Base-by-base conservation (phyloP, 768 basidiomycete genomes). In the Exidia glandulosa region DNA sequence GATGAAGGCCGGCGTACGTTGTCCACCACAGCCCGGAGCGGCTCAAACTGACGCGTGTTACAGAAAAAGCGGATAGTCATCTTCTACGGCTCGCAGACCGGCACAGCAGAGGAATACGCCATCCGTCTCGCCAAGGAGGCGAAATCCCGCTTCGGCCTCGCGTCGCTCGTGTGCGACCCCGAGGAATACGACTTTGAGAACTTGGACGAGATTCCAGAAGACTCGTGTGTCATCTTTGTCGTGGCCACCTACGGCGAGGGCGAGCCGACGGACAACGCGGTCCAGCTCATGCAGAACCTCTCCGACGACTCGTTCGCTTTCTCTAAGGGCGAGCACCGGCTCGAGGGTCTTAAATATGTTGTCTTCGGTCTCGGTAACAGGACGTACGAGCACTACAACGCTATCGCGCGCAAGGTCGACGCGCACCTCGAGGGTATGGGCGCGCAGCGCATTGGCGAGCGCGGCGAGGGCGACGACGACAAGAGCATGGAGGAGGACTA, bases 401-500 rank as follows among this genome's bases (percentile, higher is more conserved):
- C 86, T 61, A 92, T 98, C 66, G 84, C 87, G 19, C 81, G 87
- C 47, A 83, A 84, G 62, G 79, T 94, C 59, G 95, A 99, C 66
- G 67, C 78, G 2, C 73, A 82, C 31, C 74, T 99, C 61, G 72
- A 81, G 3, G 83, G 85, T 68, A 85, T 93, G 78, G 95, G 94
- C 31, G 96, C 83, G 25, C 71, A 77, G 58, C 84, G 92, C 57
- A 88, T 98, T 34, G 94, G 94, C 47, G 86, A 87, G 70, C 79
- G 87, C 37, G 95, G 95, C 10, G 94, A 98, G 73, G 95, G 95
- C 63, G 96, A 99, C 68, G 95, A 99, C 69, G 96, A 99, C 74
- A 96, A 96, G 79, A 93, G 89, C 69, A 97, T 99, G 94, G 95
- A 99, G 72, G 95, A 99, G 76, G 95, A 99, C 72, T 99, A 98